These are phyloP conservation scores for Boletus bicolor DNA, from an alignment of 768 basidiomycete genomes.

Conservation along the genomic window DNA sequence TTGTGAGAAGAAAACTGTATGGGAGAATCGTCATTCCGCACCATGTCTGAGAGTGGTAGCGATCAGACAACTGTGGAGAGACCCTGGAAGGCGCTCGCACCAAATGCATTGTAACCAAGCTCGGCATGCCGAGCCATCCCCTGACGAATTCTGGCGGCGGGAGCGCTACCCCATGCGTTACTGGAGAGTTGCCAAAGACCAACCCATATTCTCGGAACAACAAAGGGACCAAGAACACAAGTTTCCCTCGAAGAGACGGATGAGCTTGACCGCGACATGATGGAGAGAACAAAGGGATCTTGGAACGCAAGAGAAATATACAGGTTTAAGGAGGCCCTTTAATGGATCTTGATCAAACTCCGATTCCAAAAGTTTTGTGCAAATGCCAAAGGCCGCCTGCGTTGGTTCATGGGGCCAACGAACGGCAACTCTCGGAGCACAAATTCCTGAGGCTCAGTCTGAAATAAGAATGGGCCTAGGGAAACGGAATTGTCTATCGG, in stretches of 20 bases:
- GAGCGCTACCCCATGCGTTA: conserved; percentile 79
- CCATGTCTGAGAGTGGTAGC: conserved; percentile 47
- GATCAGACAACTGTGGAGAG: conserved; percentile 14
- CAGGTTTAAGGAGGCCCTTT: conserved; percentile 13
- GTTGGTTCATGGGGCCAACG: background rate
- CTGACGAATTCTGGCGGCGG: conserved; percentile 58
- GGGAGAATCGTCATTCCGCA: conserved; percentile 30
- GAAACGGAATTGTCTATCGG: background rate
- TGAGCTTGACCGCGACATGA: conserved; percentile 22
- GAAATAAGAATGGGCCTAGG: conserved; percentile 11
- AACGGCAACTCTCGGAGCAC: conserved; percentile 9
- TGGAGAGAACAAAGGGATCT: conserved; percentile 6
- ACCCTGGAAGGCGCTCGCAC: conserved; percentile 26
- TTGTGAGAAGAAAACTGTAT: conserved; percentile 18
- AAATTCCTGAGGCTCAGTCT: conserved; percentile 5
- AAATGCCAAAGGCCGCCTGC: conserved; percentile 7
- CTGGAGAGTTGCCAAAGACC: conserved; percentile 87
- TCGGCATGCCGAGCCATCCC: conserved; percentile 66
- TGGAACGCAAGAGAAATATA: conserved; percentile 8
- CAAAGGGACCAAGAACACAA: conserved; percentile 54
- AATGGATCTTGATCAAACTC: conserved; percentile 30
- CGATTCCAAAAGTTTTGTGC: conserved; percentile 22
- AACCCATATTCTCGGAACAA: conserved; percentile 64
- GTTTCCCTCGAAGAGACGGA: conserved; percentile 36
- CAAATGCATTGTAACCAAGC: conserved; percentile 48